Percentiles rank a stretch among this genome's conserved stretches.
phyloP scores from a whole-genome alignment of 352 stramenopile species.

The Phytophthora brassicae region DNA sequence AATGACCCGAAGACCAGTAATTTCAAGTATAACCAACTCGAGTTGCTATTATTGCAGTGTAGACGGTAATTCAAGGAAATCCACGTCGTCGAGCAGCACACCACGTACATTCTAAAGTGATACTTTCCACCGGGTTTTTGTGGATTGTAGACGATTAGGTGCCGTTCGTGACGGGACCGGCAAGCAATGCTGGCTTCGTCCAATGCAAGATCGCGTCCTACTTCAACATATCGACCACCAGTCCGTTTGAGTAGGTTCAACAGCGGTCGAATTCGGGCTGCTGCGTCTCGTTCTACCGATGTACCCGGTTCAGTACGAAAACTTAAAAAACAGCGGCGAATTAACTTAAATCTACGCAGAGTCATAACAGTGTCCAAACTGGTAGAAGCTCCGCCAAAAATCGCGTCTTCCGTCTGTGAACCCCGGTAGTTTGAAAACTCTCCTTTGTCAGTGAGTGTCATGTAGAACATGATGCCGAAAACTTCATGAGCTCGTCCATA shows the following conservation, averaged over 20 bases:
- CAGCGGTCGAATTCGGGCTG: constrained; percentile 29
- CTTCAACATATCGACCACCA: constrained; percentile 16
- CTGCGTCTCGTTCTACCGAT: background rate
- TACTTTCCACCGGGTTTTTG: constrained; percentile 26
- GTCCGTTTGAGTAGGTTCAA: constrained; percentile 30
- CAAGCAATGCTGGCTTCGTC: constrained; percentile 28
- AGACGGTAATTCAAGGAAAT: constrained; percentile 25
- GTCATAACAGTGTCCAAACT: constrained; percentile 7
- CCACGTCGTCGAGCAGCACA: constrained; percentile 30
- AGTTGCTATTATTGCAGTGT: constrained; percentile 19
- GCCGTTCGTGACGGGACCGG: background rate
- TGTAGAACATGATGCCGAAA: constrained; percentile 19
- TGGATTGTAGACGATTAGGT: constrained; percentile 13
- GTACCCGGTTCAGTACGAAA: background rate
- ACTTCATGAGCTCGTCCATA: constrained; percentile 6
- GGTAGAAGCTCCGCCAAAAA: background rate
- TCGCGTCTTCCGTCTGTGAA: no score
- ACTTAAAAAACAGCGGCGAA: constrained; percentile 4
- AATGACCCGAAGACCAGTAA: no score
- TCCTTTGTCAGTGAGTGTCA: constrained; percentile 8
- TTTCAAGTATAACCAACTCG: no score
- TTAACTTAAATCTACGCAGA: constrained; percentile 13
- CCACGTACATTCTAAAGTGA: constrained; percentile 35
- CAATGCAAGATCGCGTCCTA: constrained; percentile 29
- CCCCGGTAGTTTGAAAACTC: constrained; percentile 12